These are phyloP conservation scores for Claviceps maximensis DNA, from an alignment of 2,329 filamentous ascomycete genomes.

Conservation along the genomic window DNA sequence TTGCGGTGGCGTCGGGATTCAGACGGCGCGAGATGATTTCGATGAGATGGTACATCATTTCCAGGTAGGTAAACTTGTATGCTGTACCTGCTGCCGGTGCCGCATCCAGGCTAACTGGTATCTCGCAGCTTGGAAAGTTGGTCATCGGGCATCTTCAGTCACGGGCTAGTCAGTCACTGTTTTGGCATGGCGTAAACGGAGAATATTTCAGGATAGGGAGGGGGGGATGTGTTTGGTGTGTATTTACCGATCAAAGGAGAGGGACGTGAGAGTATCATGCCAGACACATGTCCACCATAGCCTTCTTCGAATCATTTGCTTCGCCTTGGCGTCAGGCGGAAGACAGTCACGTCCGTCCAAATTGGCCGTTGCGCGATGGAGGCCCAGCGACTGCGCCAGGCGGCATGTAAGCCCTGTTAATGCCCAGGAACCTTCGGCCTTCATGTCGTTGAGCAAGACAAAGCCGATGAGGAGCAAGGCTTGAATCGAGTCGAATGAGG, in stretches of 20 bases:
- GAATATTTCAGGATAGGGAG: neutral
- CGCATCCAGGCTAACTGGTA: conserved; percentile 31
- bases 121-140: conserved; percentile 41
- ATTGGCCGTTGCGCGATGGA: conserved; percentile 34
- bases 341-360: conserved; percentile 32
- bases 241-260: conserved; percentile 48
- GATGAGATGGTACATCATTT: conserved; percentile 53
- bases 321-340: conserved; percentile 31
- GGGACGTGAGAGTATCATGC: conserved; percentile 52
- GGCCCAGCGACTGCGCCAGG: conserved; percentile 50
- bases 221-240: neutral
- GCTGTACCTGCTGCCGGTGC: conserved; percentile 13
- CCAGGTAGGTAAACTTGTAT: conserved; percentile 43
- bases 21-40: conserved; percentile 45
- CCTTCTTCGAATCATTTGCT: conserved; percentile 40
- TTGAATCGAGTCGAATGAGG: conserved; percentile 53
- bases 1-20: conserved; percentile 38
- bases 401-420: conserved; percentile 50
- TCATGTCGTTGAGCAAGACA: conserved; percentile 55
- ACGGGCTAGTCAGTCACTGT: neutral
- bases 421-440: conserved; percentile 55
- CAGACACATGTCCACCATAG: conserved; percentile 54
- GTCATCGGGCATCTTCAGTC: conserved; percentile 44
- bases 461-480: conserved; percentile 50
- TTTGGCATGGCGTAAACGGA: neutral